Conservation (phyloP, 371 early-diverging fungal species). For the Actinomortierella wolfii region DNA sequence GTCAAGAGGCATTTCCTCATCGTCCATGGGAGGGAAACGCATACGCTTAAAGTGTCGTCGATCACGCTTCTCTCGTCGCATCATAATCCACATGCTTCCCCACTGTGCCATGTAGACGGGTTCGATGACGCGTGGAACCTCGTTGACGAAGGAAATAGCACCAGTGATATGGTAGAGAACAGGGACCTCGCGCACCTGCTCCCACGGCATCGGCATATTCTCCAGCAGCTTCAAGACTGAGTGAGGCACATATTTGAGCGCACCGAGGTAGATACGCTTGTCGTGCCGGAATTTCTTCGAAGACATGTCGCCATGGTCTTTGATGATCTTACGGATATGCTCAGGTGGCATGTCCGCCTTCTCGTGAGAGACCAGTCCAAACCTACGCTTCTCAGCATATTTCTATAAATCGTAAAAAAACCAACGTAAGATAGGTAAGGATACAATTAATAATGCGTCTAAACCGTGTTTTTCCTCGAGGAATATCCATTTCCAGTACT, state of each 20-base stretch:
- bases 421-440: not conserved
- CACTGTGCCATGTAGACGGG: slow-evolving; percentile 97
- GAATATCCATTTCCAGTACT: no score
- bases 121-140: slow-evolving; percentile 94
- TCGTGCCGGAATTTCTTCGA: slow-evolving; percentile 95
- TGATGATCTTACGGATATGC: slow-evolving; percentile 95
- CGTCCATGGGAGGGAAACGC: slow-evolving; percentile 98
- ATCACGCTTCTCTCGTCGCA: slow-evolving; percentile 98
- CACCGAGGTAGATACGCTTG: slow-evolving; percentile 96
- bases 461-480: no score
- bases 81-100: slow-evolving; percentile 99
- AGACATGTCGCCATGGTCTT: slow-evolving; percentile 99
- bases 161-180: slow-evolving; percentile 98
- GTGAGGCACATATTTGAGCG: slow-evolving; percentile 98
- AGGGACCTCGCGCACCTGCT: slow-evolving; percentile 94
- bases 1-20: slow-evolving; percentile 97
- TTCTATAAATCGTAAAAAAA: slow-evolving; percentile 45
- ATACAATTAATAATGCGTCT: no score
- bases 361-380: slow-evolving; percentile 77
- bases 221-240: slow-evolving; percentile 97
- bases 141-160: slow-evolving; percentile 98
- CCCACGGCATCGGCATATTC: slow-evolving; percentile 99
- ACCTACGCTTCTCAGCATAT: slow-evolving; percentile 92
- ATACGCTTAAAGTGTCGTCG: slow-evolving; percentile 98
- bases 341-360: slow-evolving; percentile 98